A percentile compares a stretch with the other conserved stretches of the same genome.
phyloP scores from a whole-genome alignment of 192 early-diverging fungal species.

The Chytriomyces confervae region DNA sequence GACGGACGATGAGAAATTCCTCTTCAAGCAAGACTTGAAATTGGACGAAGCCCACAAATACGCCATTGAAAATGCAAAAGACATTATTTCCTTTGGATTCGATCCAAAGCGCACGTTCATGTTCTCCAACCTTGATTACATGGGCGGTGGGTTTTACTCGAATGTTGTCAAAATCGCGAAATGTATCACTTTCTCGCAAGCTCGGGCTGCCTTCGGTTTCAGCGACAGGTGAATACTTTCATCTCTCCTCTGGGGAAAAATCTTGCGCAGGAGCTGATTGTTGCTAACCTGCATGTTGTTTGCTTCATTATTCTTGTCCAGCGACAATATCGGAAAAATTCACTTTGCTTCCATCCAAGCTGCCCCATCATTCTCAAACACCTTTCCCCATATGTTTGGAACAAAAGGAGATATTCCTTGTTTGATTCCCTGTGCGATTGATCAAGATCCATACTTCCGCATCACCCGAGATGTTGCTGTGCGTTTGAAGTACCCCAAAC shows the following conservation, averaged over 20 bases:
- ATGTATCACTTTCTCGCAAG: conserved; percentile 80
- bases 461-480: conserved; percentile 93
- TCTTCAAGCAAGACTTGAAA: conserved; percentile 91
- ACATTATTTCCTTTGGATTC: conserved; percentile 95
- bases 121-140: conserved; percentile 89
- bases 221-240: conserved; percentile 62
- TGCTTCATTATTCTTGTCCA: conserved; percentile 29
- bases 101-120: conserved; percentile 96
- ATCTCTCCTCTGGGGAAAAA: background rate
- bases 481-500: conserved; percentile 95
- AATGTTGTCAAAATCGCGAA: conserved; percentile 90
- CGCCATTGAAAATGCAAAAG: conserved; percentile 81
- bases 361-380: conserved; percentile 92
- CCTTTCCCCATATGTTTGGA: conserved; percentile 97
- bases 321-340: conserved; percentile 88
- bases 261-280: background rate
- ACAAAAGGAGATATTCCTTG: conserved; percentile 86
- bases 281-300: background rate
- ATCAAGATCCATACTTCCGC: conserved; percentile 99
- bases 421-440: conserved; percentile 97
- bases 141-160: conserved; percentile 92
- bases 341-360: conserved; percentile 95
- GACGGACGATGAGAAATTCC: conserved; percentile 98
- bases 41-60: conserved; percentile 80
- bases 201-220: conserved; percentile 92